Percentiles rank a stretch among this genome's conserved stretches.
These are phyloP conservation scores for Fagus sylvatica DNA, from an alignment of 306 rosid genomes.

Conservation along the genomic window DNA sequence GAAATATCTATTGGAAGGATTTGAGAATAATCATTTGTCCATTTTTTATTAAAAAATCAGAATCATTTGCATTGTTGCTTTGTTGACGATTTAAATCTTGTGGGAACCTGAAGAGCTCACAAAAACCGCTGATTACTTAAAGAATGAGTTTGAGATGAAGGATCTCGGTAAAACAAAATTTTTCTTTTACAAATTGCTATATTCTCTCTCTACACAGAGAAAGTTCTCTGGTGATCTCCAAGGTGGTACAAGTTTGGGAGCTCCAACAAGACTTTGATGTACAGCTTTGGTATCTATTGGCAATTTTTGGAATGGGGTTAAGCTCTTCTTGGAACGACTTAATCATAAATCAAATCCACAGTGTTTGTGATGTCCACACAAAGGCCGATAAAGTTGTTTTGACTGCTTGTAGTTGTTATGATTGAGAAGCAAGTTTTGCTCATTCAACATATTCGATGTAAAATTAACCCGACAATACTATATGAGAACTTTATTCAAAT, in stretches of 20 bases:
- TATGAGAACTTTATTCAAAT: slow-evolving; percentile 1
- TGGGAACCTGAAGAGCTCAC: too few relatives aligned
- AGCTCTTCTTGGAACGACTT: slow-evolving; percentile 14
- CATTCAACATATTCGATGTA: too few relatives aligned
- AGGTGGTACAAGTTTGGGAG: background rate
- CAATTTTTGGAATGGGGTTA: too few relatives aligned
- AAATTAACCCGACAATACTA: background rate
- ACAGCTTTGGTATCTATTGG: background rate
- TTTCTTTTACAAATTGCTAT: slow-evolving; percentile 36
- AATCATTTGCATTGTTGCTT: too few relatives aligned
- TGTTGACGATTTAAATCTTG: too few relatives aligned
- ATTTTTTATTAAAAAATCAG: too few relatives aligned
- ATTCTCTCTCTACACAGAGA: slow-evolving; percentile 12
- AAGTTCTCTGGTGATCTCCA: slow-evolving; percentile 20
- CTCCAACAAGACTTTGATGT: background rate
- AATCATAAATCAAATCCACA: too few relatives aligned
- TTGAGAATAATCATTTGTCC: too few relatives aligned
- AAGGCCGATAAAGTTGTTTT: slow-evolving; percentile 10
- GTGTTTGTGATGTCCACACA: slow-evolving; percentile 2
- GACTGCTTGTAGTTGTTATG: background rate
- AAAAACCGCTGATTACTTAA: too few relatives aligned
- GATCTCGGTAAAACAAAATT: too few relatives aligned
- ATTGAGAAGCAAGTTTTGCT: slow-evolving; percentile 27
- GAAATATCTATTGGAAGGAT: too few relatives aligned
- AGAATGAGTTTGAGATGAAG: too few relatives aligned